Evolutionary conservation across 371 early-diverging fungal species (phyloP), one percentile per base, ranked within the genome.

Genomic region (Mucor irregularis): DNA sequence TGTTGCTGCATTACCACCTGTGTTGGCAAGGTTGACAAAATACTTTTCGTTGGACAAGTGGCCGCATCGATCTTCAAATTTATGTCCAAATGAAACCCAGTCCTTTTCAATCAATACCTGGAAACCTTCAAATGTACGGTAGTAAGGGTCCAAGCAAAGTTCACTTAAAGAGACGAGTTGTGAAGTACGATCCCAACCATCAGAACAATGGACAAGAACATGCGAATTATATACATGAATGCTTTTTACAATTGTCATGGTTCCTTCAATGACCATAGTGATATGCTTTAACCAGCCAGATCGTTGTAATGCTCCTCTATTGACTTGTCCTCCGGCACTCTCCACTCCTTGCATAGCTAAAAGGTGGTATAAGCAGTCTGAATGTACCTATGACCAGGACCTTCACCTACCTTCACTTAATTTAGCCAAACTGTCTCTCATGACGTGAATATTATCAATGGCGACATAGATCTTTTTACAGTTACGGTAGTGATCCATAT

Each of bases 181-280:
- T 3, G 96, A 90, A 0, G 99, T 98, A 34, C 99, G 88, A 71
- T 98, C 99, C 99, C 99, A 98, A 8, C 99, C 99, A 69, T 98
- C 99, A n/a, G 95, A 93, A 79, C 99, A 98, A 65, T 98, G 99
- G 3, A 98, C 94, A 26, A 98, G 78, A 3, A 94, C 96, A 58
- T 97, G 96, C 1, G 87, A 82, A 48, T 86, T 87, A 25, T 76
- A 71, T 2, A 85, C 68, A 61, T 92, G 87, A 2, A 97, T 81
- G 44, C 81, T 86, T 49, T 90, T 82, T n/a, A 96, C 91, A 48
- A 98, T 93, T 44, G 83, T 71, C 39, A 73, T 56, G 0, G 92
- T 80, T 13, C 92, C 96, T 5, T 92, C 92, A 56, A 98, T 55
- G 13, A 98, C 78, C 24, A 84, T 84, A 5, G 76, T 74, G 43